A percentile compares a stretch with the other conserved stretches of the same genome.
These are phyloP conservation scores for Nigrospora oryzae DNA, from an alignment of 2,329 filamentous ascomycete species.

Conservation along the genomic window DNA sequence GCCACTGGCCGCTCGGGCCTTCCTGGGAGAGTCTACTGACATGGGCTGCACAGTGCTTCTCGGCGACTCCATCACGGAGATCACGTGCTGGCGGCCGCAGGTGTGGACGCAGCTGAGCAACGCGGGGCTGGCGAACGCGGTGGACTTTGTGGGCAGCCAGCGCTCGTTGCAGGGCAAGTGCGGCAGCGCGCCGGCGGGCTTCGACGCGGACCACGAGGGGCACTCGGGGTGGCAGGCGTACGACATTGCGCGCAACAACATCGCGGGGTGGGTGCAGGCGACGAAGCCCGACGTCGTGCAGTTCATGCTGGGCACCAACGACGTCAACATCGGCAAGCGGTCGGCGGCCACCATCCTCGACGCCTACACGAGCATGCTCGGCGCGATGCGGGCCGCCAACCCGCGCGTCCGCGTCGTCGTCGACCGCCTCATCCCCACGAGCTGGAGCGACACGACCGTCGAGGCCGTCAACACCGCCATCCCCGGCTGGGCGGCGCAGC, in stretches of 20 bases:
- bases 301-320: constrained; percentile 38
- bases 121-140: constrained; percentile 21
- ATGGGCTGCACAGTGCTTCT: constrained; percentile 23
- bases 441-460: constrained; percentile 17
- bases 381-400: constrained; percentile 25
- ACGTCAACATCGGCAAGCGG: constrained; percentile 22
- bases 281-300: constrained; percentile 31
- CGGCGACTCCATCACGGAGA: constrained; percentile 35
- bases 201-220: constrained; percentile 32
- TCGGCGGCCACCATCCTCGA: constrained; percentile 23
- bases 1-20: not conserved
- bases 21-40: too few species aligned
- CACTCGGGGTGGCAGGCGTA: constrained; percentile 33
- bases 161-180: constrained; percentile 27
- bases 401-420: constrained; percentile 31
- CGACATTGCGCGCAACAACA: constrained; percentile 32
- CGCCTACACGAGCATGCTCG: constrained; percentile 30
- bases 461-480: constrained; percentile 26
- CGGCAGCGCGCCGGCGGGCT: constrained; percentile 20
- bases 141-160: constrained; percentile 33
- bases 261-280: constrained; percentile 26
- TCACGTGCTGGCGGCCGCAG: constrained; percentile 33
- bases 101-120: constrained; percentile 29
- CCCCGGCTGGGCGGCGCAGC: constrained; percentile 9
- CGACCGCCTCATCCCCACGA: constrained; percentile 29